Evolutionary conservation across 805 yeast species (phyloP), one percentile per base, ranked within the genome.

Genomic region (Kodamaea lidongshanica): DNA sequence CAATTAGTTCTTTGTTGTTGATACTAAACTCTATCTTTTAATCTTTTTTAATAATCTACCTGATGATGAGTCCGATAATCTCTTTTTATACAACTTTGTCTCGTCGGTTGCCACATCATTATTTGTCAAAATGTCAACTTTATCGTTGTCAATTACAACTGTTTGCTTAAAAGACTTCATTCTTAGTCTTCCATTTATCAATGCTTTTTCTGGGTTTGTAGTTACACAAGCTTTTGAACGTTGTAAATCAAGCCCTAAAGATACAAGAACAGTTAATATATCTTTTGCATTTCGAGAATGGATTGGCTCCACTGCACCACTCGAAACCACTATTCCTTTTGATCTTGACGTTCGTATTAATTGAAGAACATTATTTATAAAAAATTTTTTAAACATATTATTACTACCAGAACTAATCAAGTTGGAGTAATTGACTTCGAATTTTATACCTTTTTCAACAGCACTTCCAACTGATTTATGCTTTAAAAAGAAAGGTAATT

Each of bases 401-500:
- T 39, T 34, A 40, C 51, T 21, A 45, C 31, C 22, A 19, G 20
- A 16, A 4, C 60, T 55, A 20, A 81, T 54, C 24, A 77, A 64
- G 18, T 73, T 62, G 6, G 71, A 52, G 55, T 89, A 89, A 26
- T 74, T 68, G 6, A 92, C 68, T 50, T 92, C 98, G 40, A 92
- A 72, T 41, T 76, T 75, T 15, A 86, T 71, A 2, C 97, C 97
- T 29, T 86, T 72, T 12, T 79, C 79, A 3, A 84, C 66, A 1
- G 94, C 96, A 23, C 86, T 76, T 24, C 95, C 82, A 6, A 86
- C 67, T 1, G 85, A 75, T 45, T 87, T 86, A 58, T 87, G 95
- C 44, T 81, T 81, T 41, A 92, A 59, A 50, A 77, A 84, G 39
- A 74, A 78, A 0, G 94, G 89, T 27, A 86, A 56, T 34, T 84